Base-by-base conservation (phyloP, 2,329 filamentous ascomycete species). In the Fusarium musae region DNA sequence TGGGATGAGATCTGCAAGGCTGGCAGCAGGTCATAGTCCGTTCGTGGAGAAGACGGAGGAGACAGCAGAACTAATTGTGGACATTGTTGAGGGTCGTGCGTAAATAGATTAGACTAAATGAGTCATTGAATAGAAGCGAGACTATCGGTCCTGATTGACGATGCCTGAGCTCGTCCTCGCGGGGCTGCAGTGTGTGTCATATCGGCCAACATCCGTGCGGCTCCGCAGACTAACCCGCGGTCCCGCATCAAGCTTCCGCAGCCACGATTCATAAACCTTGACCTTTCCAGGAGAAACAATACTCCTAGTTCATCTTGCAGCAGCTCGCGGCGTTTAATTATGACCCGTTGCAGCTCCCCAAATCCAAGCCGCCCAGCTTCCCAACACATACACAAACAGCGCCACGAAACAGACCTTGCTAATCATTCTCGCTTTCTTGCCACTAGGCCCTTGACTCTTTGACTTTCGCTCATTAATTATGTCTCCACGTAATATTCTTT, bases 1-100 rank as follows among this genome's bases (percentile, higher is more conserved):
- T 1, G 64, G 66, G 1, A 69, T 69, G 66, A 53, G 43, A 5
- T 42, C 54, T 32, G 53, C 39, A 19, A 69, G 52, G 37, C 23
- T 69, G 19, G 40, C 30, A 5, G 53, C 59, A 21, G 65, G 66
- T 15, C 66, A 69, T 11, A 69, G 66, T 28, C 66, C 64, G 5
- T 69, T 69, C 12, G 16, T 69, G 21, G 64, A 67, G 7, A 52
- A 59, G 9, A 37, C 32, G 8, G 12, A 26, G 0, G 46, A 69
- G 15, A 69, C 65, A 3, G 50, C 64, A 1, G 21, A 19, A 4
- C 6, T 69, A 9, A 39, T 69, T 2, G 11, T 40, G 0, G 26
- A 69, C 5, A 32, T 69, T 16, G 11, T 40, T 2, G 32, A 69
- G 36, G 40, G 6, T 12, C 16, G 8, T 10, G 26, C 6, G 5